These are phyloP conservation scores for Tribonema minus DNA, from an alignment of 108 stramenopile genomes.

Conservation along the genomic window DNA sequence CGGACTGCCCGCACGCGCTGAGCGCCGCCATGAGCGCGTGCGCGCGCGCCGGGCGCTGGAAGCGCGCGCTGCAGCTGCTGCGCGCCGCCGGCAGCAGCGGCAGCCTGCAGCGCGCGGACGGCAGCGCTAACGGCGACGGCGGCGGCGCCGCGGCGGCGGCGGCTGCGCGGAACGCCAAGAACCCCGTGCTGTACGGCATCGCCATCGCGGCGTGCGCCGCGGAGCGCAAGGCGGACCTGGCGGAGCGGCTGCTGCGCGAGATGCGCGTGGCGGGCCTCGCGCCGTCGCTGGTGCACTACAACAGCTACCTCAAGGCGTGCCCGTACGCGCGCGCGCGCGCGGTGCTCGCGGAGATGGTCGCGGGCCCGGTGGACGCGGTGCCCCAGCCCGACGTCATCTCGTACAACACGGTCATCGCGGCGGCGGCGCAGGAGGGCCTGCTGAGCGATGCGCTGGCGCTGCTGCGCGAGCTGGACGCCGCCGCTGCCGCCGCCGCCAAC, in stretches of 20 bases:
- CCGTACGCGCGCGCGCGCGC: no score
- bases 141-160: not conserved
- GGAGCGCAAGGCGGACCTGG: conserved; percentile 9
- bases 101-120: not conserved
- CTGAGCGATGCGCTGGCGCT: conserved; percentile 8
- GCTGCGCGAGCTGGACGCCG: conserved; percentile 14
- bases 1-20: not conserved
- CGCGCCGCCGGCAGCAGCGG: not conserved
- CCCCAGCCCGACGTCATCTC: conserved; percentile 6
- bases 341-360: conserved; percentile 24
- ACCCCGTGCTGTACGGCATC: conserved; percentile 6
- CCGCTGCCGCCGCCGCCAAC: not conserved
- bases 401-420: conserved; percentile 15
- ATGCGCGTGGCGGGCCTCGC: conserved; percentile 12
- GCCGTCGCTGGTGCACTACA: not conserved
- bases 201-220: conserved; percentile 8
- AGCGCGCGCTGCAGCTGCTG: not conserved
- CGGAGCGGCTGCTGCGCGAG: conserved; percentile 19
- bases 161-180: no score
- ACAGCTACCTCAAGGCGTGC: no score
- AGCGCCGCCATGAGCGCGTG: not conserved
- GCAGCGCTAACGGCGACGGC: not conserved
- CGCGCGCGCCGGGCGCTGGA: not conserved
- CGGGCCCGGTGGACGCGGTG: not conserved
- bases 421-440: no score